A percentile compares a stretch with the other conserved stretches of the same genome.
phyloP scores from a whole-genome alignment of 108 stramenopile species.

The Cyclotella cryptica region DNA sequence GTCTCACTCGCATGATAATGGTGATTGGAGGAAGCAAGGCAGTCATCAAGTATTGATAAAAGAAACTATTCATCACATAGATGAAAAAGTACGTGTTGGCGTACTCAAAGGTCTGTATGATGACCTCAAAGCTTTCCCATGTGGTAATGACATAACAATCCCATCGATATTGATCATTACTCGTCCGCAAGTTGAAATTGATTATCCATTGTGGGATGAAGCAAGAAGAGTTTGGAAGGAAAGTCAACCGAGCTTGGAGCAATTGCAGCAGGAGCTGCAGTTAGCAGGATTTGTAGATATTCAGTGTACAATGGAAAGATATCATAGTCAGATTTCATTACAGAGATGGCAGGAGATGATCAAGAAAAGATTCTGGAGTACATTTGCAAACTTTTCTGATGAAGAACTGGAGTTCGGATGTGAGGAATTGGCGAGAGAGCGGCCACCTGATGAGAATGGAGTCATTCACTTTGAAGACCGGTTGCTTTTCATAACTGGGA shows the following conservation, averaged over 20 bases:
- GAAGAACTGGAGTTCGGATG: conserved; percentile 63
- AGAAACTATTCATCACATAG: conserved; percentile 16
- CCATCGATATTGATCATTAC: conserved; percentile 65
- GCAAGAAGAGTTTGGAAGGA: conserved; percentile 65
- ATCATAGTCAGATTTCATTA: conserved; percentile 54
- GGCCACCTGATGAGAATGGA: conserved; percentile 53
- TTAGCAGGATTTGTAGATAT: conserved; percentile 61
- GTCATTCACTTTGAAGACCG: conserved; percentile 73
- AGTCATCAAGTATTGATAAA: conserved; percentile 21
- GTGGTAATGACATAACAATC: neutral
- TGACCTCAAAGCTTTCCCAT: conserved; percentile 2
- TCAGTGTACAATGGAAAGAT: conserved; percentile 43
- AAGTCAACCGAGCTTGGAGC: conserved; percentile 59
- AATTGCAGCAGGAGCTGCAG: conserved; percentile 48
- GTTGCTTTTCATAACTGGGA: conserved; percentile 62
- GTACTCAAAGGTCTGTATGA: conserved; percentile 24
- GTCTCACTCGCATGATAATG: neutral
- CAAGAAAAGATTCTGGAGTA: conserved; percentile 69
- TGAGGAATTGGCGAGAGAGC: conserved; percentile 23
- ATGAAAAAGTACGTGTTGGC: conserved; percentile 7
- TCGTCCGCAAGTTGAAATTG: conserved; percentile 67
- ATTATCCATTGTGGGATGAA: conserved; percentile 75
- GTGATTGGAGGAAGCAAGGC: neutral
- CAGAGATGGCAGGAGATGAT: conserved; percentile 64
- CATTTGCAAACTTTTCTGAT: conserved; percentile 70